A percentile compares a stretch with the other conserved stretches of the same genome.
These are phyloP conservation scores for Quercus variabilis DNA, from an alignment of 306 rosid species.

Conservation along the genomic window DNA sequence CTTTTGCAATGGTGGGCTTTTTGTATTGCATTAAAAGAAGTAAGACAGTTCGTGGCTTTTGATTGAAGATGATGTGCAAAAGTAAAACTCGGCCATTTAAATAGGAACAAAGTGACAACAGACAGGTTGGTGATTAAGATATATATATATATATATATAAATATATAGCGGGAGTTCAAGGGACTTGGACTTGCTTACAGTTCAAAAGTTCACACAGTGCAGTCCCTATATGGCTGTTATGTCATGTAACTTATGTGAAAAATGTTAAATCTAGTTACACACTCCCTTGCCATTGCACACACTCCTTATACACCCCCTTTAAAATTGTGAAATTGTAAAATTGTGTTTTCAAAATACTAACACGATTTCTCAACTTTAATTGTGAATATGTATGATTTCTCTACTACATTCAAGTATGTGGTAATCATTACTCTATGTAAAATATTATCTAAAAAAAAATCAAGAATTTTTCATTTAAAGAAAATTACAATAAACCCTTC, in stretches of 20 bases:
- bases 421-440: too few species aligned
- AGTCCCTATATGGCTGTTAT: background rate
- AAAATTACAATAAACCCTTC: background rate
- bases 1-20: slow-evolving; percentile 61
- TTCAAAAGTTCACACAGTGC: background rate
- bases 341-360: too few species aligned
- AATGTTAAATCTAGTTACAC: too few species aligned
- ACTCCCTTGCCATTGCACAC: too few species aligned
- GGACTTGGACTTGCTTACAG: background rate
- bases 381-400: too few species aligned
- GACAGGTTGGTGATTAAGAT: slow-evolving; percentile 29
- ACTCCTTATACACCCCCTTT: too few species aligned
- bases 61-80: slow-evolving; percentile 37
- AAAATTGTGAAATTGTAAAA: too few species aligned
- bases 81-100: slow-evolving; percentile 33
- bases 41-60: slow-evolving; percentile 49
- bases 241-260: background rate
- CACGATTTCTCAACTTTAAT: too few species aligned
- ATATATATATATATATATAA: background rate
- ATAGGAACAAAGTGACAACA: slow-evolving; percentile 36
- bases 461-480: too few species aligned
- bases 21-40: slow-evolving; percentile 78
- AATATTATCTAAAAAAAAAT: background rate
- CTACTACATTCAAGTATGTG: too few species aligned
- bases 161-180: background rate